Base-by-base conservation (phyloP, 2,329 filamentous ascomycete genomes). In the Drechslera avenae region DNA sequence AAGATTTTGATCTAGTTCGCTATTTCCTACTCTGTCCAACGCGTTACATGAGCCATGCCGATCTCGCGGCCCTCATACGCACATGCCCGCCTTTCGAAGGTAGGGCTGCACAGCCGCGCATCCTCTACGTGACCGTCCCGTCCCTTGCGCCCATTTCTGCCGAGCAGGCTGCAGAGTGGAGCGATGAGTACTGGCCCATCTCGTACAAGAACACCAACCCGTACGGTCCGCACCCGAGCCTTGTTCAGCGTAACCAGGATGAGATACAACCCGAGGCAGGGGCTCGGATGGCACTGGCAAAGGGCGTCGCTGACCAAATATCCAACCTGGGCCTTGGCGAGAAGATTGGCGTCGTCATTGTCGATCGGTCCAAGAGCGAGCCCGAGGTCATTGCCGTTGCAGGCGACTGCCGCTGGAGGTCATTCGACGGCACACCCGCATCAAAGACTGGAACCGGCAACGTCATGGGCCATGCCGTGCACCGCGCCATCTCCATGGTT, bases 201-300 rank as follows among this genome's bases (percentile, higher is more conserved):
- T 84, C 92, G 40, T 95, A 94, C 75, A 87, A 90, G 57, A 91
- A 91, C 76, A 92, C 88, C 60, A 94, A 94, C 67, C 90, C 90
- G 2, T 89, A 92, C 52, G 90, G 90, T 3, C 90, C 90, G 14
- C 90, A 95, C 68, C 90, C 90, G 54, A 85, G 86, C 65, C 83
- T 89, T 68, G 84, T 93, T 48, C 78, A 83, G 34, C 85, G 87
- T 52, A 85, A 87, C 21, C 86, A 87, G 32, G 82, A 86, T 10
- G 86, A 90, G 53, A 83, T 95, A 44, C 80, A 81, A 49, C 75
- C 81, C 37, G 83, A 88, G 57, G 84, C 84, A 1, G 80, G 81
- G 3, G 73, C 82, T 48, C 93, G 84, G 83, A 87, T 89, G 81
- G 81, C 77, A 43, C 74, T 91, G 42, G 88, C 90, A 6, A 80